A percentile compares a stretch with the other conserved stretches of the same genome.
These are phyloP conservation scores for Przewalskia tangutica DNA, from an alignment of 257 asterid genomes.

Conservation along the genomic window DNA sequence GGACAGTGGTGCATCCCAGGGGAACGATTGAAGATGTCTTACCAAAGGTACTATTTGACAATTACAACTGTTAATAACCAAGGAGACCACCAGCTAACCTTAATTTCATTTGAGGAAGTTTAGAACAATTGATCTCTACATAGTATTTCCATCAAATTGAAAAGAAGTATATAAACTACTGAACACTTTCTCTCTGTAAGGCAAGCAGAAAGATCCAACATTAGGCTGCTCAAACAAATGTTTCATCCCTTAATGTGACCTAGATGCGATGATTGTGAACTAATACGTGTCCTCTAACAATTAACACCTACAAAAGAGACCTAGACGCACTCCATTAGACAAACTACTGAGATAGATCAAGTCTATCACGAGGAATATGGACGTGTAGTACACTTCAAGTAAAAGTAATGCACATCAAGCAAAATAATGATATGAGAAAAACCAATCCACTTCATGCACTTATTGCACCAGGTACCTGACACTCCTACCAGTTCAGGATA, in stretches of 20 bases:
- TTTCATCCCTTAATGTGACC: neutral
- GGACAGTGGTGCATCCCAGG: too few species aligned
- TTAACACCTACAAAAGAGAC: neutral
- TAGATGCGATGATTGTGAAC: neutral
- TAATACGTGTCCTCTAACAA: neutral
- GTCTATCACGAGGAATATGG: neutral
- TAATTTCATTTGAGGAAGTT: neutral
- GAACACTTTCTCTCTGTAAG: neutral
- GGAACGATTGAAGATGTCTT: too few species aligned
- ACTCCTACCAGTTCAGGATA: neutral
- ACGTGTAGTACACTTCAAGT: neutral
- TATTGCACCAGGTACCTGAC: neutral
- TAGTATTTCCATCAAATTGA: neutral
- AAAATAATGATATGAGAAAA: neutral
- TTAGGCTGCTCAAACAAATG: neutral
- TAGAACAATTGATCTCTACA: neutral
- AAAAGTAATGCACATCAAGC: too few species aligned
- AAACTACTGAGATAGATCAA: neutral
- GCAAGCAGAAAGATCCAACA: neutral
- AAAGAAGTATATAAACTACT: neutral
- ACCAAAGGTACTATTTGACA: neutral
- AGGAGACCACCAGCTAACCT: neutral
- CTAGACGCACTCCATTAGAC: neutral
- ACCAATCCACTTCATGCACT: neutral
- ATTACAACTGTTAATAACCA: neutral